phyloP scores from a whole-genome alignment of 2,329 filamentous ascomycete species.

The Botrytis fragariae region DNA sequence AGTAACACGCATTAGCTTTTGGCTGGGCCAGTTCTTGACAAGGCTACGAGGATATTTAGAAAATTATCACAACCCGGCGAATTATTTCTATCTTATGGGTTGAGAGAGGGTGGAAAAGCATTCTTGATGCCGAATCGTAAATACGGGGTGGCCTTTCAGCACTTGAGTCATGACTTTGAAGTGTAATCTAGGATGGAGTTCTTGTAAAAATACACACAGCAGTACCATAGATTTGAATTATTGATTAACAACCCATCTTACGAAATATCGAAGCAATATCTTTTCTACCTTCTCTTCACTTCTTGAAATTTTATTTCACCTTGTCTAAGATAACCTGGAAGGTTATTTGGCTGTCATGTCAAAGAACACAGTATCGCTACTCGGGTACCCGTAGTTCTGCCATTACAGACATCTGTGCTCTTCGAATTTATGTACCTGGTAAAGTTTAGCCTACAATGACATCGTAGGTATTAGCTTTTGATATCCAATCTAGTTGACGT shows the following conservation, averaged over 20 bases:
- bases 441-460: not conserved
- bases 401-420: slow-evolving; percentile 15
- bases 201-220: slow-evolving; percentile 32
- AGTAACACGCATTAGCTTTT: slow-evolving; percentile 9
- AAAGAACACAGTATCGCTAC: slow-evolving; percentile 19
- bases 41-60: slow-evolving; percentile 5
- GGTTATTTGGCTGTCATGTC: not conserved
- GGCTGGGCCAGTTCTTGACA: slow-evolving; percentile 6
- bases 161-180: slow-evolving; percentile 23
- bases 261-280: not conserved
- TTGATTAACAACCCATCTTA: not conserved
- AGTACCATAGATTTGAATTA: slow-evolving; percentile 16
- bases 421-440: slow-evolving; percentile 2
- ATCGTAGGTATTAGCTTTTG: not conserved
- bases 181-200: slow-evolving; percentile 30
- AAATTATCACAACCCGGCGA: slow-evolving; percentile 17
- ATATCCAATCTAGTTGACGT: slow-evolving; percentile 2
- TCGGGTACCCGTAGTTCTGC: slow-evolving; percentile 12
- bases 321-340: too few species aligned
- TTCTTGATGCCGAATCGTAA: slow-evolving; percentile 26
- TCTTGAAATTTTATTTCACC: not conserved
- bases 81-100: not conserved
- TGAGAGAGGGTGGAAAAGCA: not conserved
- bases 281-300: not conserved
- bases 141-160: slow-evolving; percentile 21